phyloP scores from a whole-genome alignment of 495 filamentous ascomycete species.

The Amphirosellinia nigrospora region DNA sequence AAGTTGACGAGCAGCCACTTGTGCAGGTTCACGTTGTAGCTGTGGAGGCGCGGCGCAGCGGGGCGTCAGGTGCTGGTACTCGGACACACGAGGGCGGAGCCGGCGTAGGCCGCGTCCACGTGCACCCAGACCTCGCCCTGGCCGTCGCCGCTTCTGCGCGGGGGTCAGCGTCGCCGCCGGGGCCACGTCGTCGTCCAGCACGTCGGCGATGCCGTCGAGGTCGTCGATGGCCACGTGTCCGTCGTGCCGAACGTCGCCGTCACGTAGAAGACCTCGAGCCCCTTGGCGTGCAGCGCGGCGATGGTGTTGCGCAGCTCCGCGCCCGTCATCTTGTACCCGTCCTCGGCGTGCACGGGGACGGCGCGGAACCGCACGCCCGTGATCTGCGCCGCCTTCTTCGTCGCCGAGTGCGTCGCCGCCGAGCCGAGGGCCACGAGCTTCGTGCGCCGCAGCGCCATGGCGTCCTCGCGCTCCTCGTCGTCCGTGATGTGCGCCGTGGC shows the following conservation, averaged over 20 bases:
- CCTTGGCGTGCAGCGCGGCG: conserved; percentile 63
- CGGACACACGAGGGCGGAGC: conserved; percentile 78
- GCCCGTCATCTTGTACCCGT: conserved; percentile 76
- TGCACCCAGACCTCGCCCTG: conserved; percentile 76
- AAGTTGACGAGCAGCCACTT: conserved; percentile 98
- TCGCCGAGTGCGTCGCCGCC: conserved; percentile 79
- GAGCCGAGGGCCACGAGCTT: conserved; percentile 83
- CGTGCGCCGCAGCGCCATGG: conserved; percentile 67
- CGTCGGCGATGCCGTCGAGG: conserved; percentile 70
- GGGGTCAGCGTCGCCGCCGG: conserved; percentile 22
- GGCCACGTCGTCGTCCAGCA: conserved; percentile 66
- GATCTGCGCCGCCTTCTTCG: conserved; percentile 86
- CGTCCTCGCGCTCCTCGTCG: conserved; percentile 65
- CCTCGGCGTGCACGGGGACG: conserved; percentile 64
- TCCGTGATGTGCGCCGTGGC: conserved; percentile 59
- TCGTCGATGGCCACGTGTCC: conserved; percentile 86
- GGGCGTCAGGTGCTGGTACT: conserved; percentile 73
- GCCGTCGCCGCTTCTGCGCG: conserved; percentile 31
- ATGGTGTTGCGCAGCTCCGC: conserved; percentile 63
- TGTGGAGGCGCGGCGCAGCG: conserved; percentile 75
- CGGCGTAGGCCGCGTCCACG: conserved; percentile 96
- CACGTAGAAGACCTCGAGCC: conserved; percentile 83
- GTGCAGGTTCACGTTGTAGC: conserved; percentile 95
- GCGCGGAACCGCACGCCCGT: conserved; percentile 78
- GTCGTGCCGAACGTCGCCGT: conserved; percentile 89